Conservation (phyloP, 1,139 yeast genomes). For the Spathaspora sp. region DNA sequence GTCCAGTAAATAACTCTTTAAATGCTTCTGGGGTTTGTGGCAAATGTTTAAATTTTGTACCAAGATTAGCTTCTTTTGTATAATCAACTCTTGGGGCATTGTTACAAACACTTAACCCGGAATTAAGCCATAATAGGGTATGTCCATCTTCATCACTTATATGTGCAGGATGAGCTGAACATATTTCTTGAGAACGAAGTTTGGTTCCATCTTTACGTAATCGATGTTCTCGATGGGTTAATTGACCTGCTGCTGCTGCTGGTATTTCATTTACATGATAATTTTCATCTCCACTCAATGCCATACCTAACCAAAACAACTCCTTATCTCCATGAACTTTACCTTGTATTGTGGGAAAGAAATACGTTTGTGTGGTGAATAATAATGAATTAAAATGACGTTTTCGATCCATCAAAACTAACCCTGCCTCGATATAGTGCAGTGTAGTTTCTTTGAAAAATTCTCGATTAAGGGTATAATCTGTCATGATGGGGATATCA, state of each 20-base stretch:
- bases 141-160: constrained; percentile 27
- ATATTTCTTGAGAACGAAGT: constrained; percentile 27
- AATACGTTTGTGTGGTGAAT: constrained; percentile 28
- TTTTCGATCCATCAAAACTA: constrained; percentile 25
- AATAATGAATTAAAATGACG: constrained; percentile 27
- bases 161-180: constrained; percentile 47
- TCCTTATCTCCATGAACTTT: constrained; percentile 36
- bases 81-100: constrained; percentile 20
- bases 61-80: constrained; percentile 21
- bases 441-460: constrained; percentile 30
- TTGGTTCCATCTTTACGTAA: constrained; percentile 17
- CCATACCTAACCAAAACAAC: constrained; percentile 31
- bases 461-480: constrained; percentile 18
- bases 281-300: constrained; percentile 29
- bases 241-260: constrained; percentile 29
- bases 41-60: constrained; percentile 16
- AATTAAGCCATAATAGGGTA: constrained; percentile 27
- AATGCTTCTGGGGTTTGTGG: constrained; percentile 18
- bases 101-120: constrained; percentile 23
- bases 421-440: constrained; percentile 34
- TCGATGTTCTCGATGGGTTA: constrained; percentile 26
- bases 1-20: constrained; percentile 21
- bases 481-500: constrained; percentile 27
- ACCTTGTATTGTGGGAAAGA: constrained; percentile 20
- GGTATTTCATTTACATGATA: constrained; percentile 23